Evolutionary conservation across 2,329 filamentous ascomycete species (phyloP).

Genomic region (Pseudogymnoascus verrucosus): DNA sequence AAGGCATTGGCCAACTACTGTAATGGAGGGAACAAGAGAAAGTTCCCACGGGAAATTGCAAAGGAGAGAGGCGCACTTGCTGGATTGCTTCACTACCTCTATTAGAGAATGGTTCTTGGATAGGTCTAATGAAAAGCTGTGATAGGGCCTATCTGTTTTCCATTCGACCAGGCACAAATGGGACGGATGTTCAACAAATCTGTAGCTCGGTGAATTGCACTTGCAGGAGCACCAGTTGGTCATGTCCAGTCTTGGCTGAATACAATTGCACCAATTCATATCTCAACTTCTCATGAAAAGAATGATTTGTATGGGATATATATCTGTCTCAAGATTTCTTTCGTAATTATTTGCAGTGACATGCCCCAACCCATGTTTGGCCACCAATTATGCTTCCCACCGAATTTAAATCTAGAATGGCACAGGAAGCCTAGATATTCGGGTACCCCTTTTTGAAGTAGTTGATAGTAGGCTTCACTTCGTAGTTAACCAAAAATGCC

Average conservation of each 20-base stretch:
- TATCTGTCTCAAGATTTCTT: not conserved
- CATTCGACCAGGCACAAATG: not conserved
- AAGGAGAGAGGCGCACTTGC: not conserved
- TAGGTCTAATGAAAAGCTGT: not conserved
- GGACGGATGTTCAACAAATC: not conserved
- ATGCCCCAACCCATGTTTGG: not conserved
- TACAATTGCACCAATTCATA: not conserved
- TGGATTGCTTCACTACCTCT: not conserved
- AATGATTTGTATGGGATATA: not conserved
- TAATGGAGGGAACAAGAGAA: not conserved
- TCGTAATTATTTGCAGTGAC: not conserved
- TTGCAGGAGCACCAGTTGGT: not conserved
- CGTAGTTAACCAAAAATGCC: not conserved
- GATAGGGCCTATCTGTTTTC: not conserved
- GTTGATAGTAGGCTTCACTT: not conserved
- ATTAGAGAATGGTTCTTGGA: not conserved
- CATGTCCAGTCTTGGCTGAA: not conserved
- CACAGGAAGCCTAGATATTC: not conserved
- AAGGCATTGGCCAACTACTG: not conserved
- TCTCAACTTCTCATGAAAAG: not conserved
- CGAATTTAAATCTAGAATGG: not conserved
- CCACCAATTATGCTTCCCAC: not conserved
- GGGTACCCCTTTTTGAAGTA: not conserved
- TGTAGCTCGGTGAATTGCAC: not conserved
- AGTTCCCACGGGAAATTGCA: not conserved